phyloP scores from a whole-genome alignment of 352 stramenopile genomes.

The Phytophthora pseudosyringae region DNA sequence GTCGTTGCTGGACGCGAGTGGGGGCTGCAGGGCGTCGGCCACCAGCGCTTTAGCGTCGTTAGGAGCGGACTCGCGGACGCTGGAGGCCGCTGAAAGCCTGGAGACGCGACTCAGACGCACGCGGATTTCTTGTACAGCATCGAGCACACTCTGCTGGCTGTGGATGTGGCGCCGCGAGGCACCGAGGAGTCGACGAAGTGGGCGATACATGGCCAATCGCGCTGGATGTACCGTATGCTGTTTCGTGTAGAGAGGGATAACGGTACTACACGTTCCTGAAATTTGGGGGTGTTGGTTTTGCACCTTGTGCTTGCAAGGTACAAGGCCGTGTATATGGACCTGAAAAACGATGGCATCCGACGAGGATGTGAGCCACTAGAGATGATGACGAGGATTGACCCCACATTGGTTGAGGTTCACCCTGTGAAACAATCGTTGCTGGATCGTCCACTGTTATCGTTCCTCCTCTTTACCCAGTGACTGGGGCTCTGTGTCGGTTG shows the following conservation, averaged over 20 bases:
- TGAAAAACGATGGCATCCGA: too few species aligned
- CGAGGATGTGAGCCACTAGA: too few species aligned
- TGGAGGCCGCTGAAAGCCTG: constrained; percentile 2
- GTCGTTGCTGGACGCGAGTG: constrained; percentile 51
- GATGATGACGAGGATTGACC: too few species aligned
- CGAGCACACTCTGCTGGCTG: constrained; percentile 19
- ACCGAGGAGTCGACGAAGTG: background rate
- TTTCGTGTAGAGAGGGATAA: background rate
- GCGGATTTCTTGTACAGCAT: constrained; percentile 34
- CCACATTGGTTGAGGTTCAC: too few species aligned
- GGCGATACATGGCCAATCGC: too few species aligned
- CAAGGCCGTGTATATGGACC: too few species aligned
- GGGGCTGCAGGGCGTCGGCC: constrained; percentile 52
- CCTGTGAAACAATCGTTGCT: too few species aligned
- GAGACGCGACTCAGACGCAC: constrained; percentile 22
- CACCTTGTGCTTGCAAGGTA: background rate
- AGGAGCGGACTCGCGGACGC: constrained; percentile 2
- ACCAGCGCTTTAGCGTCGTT: constrained; percentile 67
- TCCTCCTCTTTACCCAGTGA: too few species aligned
- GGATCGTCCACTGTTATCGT: too few species aligned
- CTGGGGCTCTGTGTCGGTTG: too few species aligned
- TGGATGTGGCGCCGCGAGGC: constrained; percentile 17
- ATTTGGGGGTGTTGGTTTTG: background rate
- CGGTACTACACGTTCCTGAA: background rate
- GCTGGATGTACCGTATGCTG: background rate